These are phyloP conservation scores for Uncinocarpus reesii DNA, from an alignment of 2,329 filamentous ascomycete species.

Conservation along the genomic window DNA sequence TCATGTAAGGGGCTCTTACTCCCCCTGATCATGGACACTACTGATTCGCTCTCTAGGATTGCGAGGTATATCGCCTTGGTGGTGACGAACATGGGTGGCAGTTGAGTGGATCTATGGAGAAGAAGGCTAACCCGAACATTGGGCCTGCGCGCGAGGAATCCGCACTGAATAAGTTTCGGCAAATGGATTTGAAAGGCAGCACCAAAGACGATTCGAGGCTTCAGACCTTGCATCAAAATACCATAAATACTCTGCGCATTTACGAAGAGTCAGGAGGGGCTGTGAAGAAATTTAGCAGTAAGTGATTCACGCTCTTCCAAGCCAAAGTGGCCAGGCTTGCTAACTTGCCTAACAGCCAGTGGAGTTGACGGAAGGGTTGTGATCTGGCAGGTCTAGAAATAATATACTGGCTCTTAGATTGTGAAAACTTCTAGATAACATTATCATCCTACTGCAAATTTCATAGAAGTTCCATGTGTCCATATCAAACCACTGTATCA, in stretches of 20 bases:
- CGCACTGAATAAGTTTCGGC: conserved; percentile 93
- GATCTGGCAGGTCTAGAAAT: conserved; percentile 64
- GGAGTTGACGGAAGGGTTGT: conserved; percentile 75
- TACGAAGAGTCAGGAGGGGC: conserved; percentile 57
- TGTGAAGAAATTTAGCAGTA: conserved; percentile 78
- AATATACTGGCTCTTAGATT: too few species aligned
- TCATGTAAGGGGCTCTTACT: conserved; percentile 45
- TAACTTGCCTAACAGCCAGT: conserved; percentile 47
- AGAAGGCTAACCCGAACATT: conserved; percentile 53
- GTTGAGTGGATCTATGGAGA: conserved; percentile 68
- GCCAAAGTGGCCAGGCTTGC: conserved; percentile 12
- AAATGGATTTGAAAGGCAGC: conserved; percentile 98
- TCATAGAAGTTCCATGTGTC: too few species aligned
- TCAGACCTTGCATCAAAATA: conserved; percentile 94
- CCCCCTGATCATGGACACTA: not conserved
- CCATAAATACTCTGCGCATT: conserved; percentile 70
- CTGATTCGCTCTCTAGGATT: conserved; percentile 41
- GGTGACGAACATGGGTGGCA: conserved; percentile 75
- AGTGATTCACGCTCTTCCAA: conserved; percentile 30
- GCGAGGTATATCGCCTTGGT: conserved; percentile 79
- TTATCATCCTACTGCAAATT: too few species aligned
- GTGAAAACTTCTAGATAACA: too few species aligned
- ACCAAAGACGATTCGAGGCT: conserved; percentile 83
- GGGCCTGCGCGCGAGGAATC: conserved; percentile 67
- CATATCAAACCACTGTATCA: too few species aligned